These are phyloP conservation scores for Pholiota conissans DNA, from an alignment of 768 basidiomycete genomes.

Conservation along the genomic window DNA sequence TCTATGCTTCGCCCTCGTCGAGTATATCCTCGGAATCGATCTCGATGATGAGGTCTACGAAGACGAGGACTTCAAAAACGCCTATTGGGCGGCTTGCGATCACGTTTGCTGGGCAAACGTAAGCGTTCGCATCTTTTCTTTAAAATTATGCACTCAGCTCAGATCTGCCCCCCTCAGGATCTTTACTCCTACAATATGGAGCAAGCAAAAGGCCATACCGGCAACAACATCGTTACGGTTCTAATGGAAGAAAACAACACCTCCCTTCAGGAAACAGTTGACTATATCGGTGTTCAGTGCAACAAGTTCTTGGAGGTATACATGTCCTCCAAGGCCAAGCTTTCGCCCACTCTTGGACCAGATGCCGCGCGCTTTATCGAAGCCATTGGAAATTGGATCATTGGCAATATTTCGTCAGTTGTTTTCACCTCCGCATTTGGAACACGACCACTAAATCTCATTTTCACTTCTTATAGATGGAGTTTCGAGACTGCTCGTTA, in stretches of 20 bases:
- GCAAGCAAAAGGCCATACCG: conserved; percentile 59
- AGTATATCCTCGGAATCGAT: conserved; percentile 61
- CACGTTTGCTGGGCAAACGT: conserved; percentile 75
- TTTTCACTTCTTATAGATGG: conserved; percentile 40
- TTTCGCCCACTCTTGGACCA: conserved; percentile 53
- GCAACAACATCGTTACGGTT: conserved; percentile 71
- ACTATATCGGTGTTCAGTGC: conserved; percentile 55
- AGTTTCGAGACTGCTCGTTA: conserved; percentile 71
- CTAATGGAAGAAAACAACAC: conserved; percentile 57
- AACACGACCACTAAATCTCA: neutral
- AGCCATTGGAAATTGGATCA: conserved; percentile 58
- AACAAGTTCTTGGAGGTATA: conserved; percentile 51
- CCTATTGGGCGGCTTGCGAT: conserved; percentile 62
- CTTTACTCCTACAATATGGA: conserved; percentile 77
- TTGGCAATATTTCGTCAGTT: conserved; percentile 55
- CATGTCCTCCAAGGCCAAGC: conserved; percentile 39
- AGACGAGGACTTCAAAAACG: conserved; percentile 50
- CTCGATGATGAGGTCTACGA: conserved; percentile 62
- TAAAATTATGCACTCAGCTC: neutral
- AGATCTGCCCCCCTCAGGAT: conserved; percentile 40
- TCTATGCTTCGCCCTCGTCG: conserved; percentile 62
- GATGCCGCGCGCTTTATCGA: conserved; percentile 55
- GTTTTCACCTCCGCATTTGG: neutral
- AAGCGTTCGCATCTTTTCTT: conserved; percentile 20
- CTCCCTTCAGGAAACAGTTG: conserved; percentile 57